Base-by-base conservation (phyloP, 805 yeast species). In the Candida gorgasii region DNA sequence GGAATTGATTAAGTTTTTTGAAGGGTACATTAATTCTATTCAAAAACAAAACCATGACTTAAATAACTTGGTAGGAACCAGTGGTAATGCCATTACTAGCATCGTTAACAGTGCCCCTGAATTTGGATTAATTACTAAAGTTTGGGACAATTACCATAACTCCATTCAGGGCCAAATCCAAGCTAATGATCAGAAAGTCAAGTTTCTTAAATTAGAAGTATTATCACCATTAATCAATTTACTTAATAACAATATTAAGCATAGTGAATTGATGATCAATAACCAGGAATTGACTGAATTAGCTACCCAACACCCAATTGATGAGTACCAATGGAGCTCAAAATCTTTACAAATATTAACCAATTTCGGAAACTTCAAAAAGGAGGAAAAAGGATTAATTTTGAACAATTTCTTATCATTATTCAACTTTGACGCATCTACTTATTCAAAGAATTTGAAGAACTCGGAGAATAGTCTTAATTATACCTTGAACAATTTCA, bases 301-400 rank as follows among this genome's bases (percentile, higher is more conserved):
- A 42, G 39, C 52, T 2, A 20, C 39, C 3, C 36, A 40, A 11
- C 39, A 42, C 18, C 38, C 50, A 16, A 53, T 63, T 36, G 74
- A 79, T 23, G 80, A 76, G 40, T 69, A 69, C 26, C 76, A 78
- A 52, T 89, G 96, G 96, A 82, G 81, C 48, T 68, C 78, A 41
- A 81, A 82, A 58, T 92, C 93, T 2, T 92, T 95, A 2, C 79
- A 75, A 42, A 79, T 85, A 32, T 84, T 86, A 57, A 83, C 82
- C 51, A 79, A 79, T 49, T 84, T 89, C 58, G 93, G 88, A 57
- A 73, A 72, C 47, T 80, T 84, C 51, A 95, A 89, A 59, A 73
- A 67, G 28, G 54, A 67, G 67, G 61, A 80, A 87, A 65, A 72
- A 79, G 61, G 71, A 64, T 46, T 73, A 49, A 46, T 80, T 44